Conservation (phyloP, 176 grass and related monocot species). For the Calamus simplicifolius region DNA sequence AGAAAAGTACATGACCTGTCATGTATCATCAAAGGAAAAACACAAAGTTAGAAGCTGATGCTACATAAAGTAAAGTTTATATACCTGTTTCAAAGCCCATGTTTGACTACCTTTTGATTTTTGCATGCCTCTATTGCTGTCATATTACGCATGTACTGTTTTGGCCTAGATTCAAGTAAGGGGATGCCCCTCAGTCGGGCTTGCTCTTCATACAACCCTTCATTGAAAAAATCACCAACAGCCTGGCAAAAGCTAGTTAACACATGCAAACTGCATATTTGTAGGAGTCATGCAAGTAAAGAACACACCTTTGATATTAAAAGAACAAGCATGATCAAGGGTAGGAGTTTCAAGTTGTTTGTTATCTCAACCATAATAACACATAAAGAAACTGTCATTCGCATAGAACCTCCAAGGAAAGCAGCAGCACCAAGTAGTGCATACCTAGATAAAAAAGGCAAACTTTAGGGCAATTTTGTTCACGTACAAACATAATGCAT, state of each 20-base stretch:
- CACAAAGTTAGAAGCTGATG: not conserved
- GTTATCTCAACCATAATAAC: constrained; percentile 99
- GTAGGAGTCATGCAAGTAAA: constrained; percentile 1
- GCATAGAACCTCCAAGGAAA: constrained; percentile 98
- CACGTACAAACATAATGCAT: too few relatives aligned
- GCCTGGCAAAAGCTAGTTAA: constrained; percentile 48
- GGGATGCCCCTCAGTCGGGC: constrained; percentile 83
- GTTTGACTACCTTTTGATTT: constrained; percentile 59
- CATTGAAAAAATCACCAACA: constrained; percentile 94
- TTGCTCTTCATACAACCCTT: constrained; percentile 89
- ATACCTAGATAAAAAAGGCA: constrained; percentile 41
- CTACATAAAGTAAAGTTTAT: too few relatives aligned
- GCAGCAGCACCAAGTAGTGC: constrained; percentile 96
- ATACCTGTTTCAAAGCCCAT: too few relatives aligned
- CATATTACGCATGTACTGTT: constrained; percentile 88
- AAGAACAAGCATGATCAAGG: constrained; percentile 98
- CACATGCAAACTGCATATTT: not conserved
- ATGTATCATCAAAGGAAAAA: constrained; percentile 15
- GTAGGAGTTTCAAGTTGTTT: constrained; percentile 94
- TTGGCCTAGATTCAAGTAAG: constrained; percentile 87
- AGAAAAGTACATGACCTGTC: constrained; percentile 63
- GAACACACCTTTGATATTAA: constrained; percentile 80
- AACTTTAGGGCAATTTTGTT: not conserved
- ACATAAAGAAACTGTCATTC: constrained; percentile 99
- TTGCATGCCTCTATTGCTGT: constrained; percentile 83